phyloP scores from a whole-genome alignment of 768 basidiomycete species.

The Kwoniella bestiolae region DNA sequence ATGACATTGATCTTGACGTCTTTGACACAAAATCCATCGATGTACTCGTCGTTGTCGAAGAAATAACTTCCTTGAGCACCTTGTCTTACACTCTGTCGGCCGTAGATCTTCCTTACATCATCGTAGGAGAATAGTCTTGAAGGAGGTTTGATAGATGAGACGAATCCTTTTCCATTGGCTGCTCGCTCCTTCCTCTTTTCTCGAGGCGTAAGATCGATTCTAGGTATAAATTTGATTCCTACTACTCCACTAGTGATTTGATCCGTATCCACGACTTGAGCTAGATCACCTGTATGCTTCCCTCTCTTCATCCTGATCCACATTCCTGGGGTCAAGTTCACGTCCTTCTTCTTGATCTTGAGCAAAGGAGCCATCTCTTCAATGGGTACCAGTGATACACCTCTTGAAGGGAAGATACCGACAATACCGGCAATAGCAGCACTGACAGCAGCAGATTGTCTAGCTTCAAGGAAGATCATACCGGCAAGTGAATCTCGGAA shows the following conservation, averaged over 20 bases:
- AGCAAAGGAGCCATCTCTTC: conserved; percentile 93
- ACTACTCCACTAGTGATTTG: conserved; percentile 89
- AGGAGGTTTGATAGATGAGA: conserved; percentile 68
- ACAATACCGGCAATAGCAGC: conserved; percentile 87
- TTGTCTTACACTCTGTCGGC: conserved; percentile 74
- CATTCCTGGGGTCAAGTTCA: conserved; percentile 77
- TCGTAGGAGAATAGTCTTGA: conserved; percentile 93
- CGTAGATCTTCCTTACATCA: conserved; percentile 75
- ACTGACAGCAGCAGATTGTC: conserved; percentile 80
- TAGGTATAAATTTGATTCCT: conserved; percentile 91
- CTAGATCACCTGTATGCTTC: conserved; percentile 91
- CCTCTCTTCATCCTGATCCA: conserved; percentile 97
- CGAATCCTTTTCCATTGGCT: conserved; percentile 54
- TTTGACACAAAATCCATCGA: conserved; percentile 94
- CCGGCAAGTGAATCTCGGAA: conserved; percentile 93
- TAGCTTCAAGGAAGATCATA: conserved; percentile 95
- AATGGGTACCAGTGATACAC: conserved; percentile 84
- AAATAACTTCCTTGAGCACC: conserved; percentile 64
- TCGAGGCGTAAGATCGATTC: conserved; percentile 91
- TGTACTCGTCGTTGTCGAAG: conserved; percentile 91
- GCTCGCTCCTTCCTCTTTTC: conserved; percentile 80
- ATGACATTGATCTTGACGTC: conserved; percentile 69
- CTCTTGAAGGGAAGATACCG: conserved; percentile 79
- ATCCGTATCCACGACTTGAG: conserved; percentile 88
- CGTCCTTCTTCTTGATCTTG: conserved; percentile 92